Evolutionary conservation across 257 asterid genomes (phyloP).

Genomic region (Knoxia roxburghii): DNA sequence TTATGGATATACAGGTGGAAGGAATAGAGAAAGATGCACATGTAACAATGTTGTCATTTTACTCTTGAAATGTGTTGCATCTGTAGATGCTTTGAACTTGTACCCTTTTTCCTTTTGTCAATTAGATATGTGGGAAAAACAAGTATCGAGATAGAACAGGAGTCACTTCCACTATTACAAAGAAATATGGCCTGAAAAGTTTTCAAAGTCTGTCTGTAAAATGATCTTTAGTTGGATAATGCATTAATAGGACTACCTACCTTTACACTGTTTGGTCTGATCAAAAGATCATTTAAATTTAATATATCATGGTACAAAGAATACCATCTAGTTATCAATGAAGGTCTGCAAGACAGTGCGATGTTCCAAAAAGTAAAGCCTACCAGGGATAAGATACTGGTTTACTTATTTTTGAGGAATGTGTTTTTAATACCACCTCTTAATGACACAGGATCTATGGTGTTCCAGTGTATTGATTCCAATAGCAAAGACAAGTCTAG

Average conservation of each 20-base stretch:
- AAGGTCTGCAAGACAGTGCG: background rate
- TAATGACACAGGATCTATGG: too few species aligned
- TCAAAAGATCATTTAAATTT: background rate
- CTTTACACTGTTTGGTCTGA: background rate
- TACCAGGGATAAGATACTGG: background rate
- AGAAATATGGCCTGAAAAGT: background rate
- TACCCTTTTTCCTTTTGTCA: background rate
- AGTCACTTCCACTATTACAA: background rate
- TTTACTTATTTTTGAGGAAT: background rate
- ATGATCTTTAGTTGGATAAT: background rate
- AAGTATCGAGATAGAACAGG: background rate
- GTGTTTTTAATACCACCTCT: background rate
- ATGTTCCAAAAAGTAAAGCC: background rate
- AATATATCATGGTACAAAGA: too few species aligned
- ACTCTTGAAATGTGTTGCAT: background rate
- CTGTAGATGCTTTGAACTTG: background rate
- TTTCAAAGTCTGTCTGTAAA: background rate
- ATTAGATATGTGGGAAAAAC: background rate
- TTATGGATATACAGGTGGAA: background rate
- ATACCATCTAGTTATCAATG: background rate
- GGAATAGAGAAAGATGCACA: too few species aligned
- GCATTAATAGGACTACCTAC: background rate
- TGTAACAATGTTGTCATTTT: background rate
- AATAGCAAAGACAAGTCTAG: background rate
- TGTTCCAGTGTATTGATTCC: too few species aligned